Evolutionary conservation across 2,329 filamentous ascomycete genomes (phyloP).

Genomic region (Hawksworthiomyces lignivorus): DNA sequence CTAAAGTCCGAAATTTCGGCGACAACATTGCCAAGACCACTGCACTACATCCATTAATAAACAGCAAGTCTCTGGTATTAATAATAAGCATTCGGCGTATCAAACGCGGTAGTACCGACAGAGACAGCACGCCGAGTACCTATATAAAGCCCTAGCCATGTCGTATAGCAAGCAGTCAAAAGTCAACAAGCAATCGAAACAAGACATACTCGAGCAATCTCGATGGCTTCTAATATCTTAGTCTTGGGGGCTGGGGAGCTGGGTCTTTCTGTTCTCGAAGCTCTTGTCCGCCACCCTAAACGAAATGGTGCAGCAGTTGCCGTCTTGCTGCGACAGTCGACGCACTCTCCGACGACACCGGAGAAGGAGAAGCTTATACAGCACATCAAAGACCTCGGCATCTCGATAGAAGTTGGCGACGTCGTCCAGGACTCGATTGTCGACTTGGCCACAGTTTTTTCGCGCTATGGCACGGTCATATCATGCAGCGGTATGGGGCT

Average conservation of each 20-base stretch:
- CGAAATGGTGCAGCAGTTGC: background rate
- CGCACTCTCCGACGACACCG: background rate
- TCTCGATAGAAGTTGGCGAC: constrained; percentile 38
- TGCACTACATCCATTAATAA: no score
- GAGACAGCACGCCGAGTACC: no score
- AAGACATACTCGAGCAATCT: no score
- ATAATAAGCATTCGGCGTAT: no score
- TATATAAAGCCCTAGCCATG: no score
- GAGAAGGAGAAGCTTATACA: background rate
- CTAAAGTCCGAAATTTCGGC: no score
- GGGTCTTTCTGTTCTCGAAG: background rate
- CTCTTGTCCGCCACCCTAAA: background rate
- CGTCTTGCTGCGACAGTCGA: background rate
- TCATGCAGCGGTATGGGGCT: constrained; percentile 54
- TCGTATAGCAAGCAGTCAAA: no score
- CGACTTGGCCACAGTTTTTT: constrained; percentile 35
- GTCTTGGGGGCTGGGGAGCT: constrained; percentile 3
- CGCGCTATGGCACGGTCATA: constrained; percentile 45
- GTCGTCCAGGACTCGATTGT: constrained; percentile 27
- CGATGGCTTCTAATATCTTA: background rate
- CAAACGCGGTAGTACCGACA: no score
- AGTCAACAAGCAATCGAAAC: no score
- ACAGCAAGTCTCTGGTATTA: no score
- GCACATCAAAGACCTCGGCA: constrained; percentile 28
- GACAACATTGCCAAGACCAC: no score